phyloP scores from a whole-genome alignment of 768 basidiomycete genomes.

The Crassisporium funariophilum region DNA sequence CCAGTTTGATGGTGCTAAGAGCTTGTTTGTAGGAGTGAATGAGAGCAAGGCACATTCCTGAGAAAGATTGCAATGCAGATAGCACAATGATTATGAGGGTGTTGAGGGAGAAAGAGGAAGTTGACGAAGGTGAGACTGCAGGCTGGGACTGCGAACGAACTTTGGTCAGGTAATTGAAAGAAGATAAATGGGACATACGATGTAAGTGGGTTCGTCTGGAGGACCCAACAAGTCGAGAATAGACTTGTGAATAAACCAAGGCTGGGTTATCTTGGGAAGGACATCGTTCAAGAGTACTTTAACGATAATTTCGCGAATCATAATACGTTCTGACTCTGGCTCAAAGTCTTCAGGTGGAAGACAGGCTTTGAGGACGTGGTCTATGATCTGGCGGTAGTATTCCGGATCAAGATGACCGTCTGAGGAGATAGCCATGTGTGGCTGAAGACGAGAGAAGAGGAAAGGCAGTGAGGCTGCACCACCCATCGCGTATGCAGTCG shows the following conservation, averaged over 20 bases:
- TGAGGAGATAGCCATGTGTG: conserved; percentile 76
- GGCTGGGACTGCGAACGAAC: conserved; percentile 23
- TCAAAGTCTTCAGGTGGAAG: conserved; percentile 80
- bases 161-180: conserved; percentile 1
- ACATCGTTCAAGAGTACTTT: conserved; percentile 73
- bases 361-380: conserved; percentile 71
- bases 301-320: conserved; percentile 82
- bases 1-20: conserved; percentile 62
- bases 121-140: conserved; percentile 25
- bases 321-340: conserved; percentile 76
- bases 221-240: conserved; percentile 68
- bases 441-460: conserved; percentile 81
- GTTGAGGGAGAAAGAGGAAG: conserved; percentile 44
- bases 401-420: conserved; percentile 71
- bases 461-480: conserved; percentile 61
- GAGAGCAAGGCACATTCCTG: conserved; percentile 66
- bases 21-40: conserved; percentile 70
- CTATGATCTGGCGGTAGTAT: conserved; percentile 79
- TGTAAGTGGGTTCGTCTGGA: conserved; percentile 28
- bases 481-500: conserved; percentile 71
- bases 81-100: conserved; percentile 68
- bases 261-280: conserved; percentile 72
- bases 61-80: conserved; percentile 72
- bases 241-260: conserved; percentile 85
- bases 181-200: conserved; percentile 26